These are phyloP conservation scores for Trichosporon faecale DNA, from an alignment of 1,284 basidiomycete species.

Conservation along the genomic window DNA sequence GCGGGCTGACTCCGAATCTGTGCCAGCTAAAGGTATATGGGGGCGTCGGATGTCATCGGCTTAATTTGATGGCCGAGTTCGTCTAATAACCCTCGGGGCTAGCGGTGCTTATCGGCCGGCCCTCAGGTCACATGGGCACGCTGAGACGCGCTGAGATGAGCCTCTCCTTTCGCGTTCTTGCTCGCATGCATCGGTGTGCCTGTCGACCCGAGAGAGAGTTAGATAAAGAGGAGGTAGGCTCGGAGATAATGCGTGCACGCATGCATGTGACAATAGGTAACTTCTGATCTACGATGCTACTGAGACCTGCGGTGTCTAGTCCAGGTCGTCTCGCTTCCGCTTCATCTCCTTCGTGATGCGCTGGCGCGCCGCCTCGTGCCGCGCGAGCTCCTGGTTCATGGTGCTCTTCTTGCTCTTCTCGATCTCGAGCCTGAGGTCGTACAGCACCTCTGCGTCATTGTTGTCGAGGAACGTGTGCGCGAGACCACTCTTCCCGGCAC, in stretches of 20 bases:
- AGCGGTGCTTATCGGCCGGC: slow-evolving; percentile 1
- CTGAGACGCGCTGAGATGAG: slow-evolving; percentile 5
- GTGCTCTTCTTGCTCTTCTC: slow-evolving; percentile 89
- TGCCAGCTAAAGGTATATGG: neutral
- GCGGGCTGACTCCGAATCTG: neutral
- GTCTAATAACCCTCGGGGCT: neutral
- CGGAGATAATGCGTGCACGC: neutral
- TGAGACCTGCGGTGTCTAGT: neutral
- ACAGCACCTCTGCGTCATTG: slow-evolving; percentile 96
- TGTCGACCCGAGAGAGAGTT: neutral
- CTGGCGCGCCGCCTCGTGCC: slow-evolving; percentile 84
- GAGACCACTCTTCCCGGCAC: slow-evolving; percentile 89
- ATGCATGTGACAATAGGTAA: neutral
- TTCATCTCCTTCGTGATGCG: slow-evolving; percentile 88
- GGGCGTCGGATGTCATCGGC: slow-evolving; percentile 4
- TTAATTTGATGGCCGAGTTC: slow-evolving; percentile 9
- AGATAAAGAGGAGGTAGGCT: neutral
- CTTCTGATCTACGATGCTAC: neutral
- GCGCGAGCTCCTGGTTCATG: slow-evolving; percentile 76
- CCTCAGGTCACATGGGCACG: neutral
- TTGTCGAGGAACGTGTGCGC: slow-evolving; percentile 95
- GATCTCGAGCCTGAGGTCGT: slow-evolving; percentile 66
- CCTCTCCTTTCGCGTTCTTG: neutral
- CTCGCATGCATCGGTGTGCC: neutral
- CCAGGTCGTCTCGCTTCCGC: slow-evolving; percentile 27